phyloP scores from a whole-genome alignment of 352 stramenopile genomes.

The Phytophthora foliorum region DNA sequence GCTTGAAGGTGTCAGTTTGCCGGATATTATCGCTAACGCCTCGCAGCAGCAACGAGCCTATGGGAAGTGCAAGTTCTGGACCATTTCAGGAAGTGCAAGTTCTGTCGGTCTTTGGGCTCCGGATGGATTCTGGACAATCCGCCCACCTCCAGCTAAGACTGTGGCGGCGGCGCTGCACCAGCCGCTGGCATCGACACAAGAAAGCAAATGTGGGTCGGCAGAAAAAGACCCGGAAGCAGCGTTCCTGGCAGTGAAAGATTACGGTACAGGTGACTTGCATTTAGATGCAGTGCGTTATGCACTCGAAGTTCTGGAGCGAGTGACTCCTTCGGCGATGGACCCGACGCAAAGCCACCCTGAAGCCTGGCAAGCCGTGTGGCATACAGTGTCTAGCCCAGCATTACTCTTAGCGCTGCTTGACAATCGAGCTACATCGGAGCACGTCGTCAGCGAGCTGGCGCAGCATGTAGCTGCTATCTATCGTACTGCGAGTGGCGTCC shows the following conservation, averaged over 20 bases:
- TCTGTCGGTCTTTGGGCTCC: constrained; percentile 64
- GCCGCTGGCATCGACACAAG: constrained; percentile 8
- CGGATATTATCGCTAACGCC: constrained; percentile 12
- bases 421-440: constrained; percentile 41
- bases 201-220: constrained; percentile 2
- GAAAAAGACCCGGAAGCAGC: constrained; percentile 41
- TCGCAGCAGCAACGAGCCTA: constrained; percentile 9
- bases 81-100: constrained; percentile 54
- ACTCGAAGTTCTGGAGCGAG: constrained; percentile 66
- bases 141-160: constrained; percentile 56
- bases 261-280: constrained; percentile 53
- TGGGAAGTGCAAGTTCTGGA: constrained; percentile 56
- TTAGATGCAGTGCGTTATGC: constrained; percentile 71
- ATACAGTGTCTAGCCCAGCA: constrained; percentile 67
- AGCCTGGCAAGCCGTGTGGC: constrained; percentile 44
- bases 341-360: constrained; percentile 39
- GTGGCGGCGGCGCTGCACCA: constrained; percentile 41
- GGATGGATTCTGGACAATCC: constrained; percentile 75
- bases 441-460: constrained; percentile 70
- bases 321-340: constrained; percentile 41
- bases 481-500: constrained; percentile 56
- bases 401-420: constrained; percentile 74
- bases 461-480: constrained; percentile 64
- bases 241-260: constrained; percentile 56
- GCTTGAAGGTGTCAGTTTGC: constrained; percentile 52